phyloP scores from a whole-genome alignment of 441 rosid species.

The Syzygium syzygioides region DNA sequence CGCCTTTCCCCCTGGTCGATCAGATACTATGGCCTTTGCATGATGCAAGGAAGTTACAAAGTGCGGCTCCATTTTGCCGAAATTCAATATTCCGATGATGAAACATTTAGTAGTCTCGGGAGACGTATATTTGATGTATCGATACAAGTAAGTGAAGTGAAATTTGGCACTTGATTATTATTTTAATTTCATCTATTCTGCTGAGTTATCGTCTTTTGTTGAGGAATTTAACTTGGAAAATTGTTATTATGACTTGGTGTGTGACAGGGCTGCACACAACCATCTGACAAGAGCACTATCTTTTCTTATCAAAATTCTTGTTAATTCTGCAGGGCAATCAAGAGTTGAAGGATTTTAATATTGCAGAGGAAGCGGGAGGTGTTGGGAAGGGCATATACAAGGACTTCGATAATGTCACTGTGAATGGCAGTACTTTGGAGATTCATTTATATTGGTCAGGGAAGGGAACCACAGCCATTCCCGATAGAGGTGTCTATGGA shows the following conservation, averaged over 20 bases:
- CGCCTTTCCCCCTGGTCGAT: constrained; percentile 75
- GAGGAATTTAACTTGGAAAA: neutral
- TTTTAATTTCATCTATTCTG: neutral
- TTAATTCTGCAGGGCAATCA: constrained; percentile 39
- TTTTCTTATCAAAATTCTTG: neutral
- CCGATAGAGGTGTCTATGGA: constrained; percentile 65
- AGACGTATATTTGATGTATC: constrained; percentile 65
- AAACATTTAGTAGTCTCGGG: constrained; percentile 50
- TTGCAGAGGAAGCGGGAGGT: constrained; percentile 61
- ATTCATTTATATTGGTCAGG: constrained; percentile 78
- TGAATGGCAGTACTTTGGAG: constrained; percentile 64
- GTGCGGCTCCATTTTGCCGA: constrained; percentile 85
- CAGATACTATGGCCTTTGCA: constrained; percentile 72
- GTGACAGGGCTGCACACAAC: neutral
- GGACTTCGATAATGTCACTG: constrained; percentile 20
- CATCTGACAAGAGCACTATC: neutral
- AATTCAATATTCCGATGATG: constrained; percentile 46
- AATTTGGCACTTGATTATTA: neutral
- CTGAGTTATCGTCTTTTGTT: neutral
- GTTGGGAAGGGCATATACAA: constrained; percentile 28
- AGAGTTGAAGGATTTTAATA: constrained; percentile 49
- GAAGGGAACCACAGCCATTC: constrained; percentile 68
- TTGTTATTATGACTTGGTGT: neutral
- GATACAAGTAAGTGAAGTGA: constrained; percentile 47
- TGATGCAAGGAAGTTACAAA: constrained; percentile 49